phyloP scores from a whole-genome alignment of 2,329 filamentous ascomycete species.

The Talaromyces atroroseus region DNA sequence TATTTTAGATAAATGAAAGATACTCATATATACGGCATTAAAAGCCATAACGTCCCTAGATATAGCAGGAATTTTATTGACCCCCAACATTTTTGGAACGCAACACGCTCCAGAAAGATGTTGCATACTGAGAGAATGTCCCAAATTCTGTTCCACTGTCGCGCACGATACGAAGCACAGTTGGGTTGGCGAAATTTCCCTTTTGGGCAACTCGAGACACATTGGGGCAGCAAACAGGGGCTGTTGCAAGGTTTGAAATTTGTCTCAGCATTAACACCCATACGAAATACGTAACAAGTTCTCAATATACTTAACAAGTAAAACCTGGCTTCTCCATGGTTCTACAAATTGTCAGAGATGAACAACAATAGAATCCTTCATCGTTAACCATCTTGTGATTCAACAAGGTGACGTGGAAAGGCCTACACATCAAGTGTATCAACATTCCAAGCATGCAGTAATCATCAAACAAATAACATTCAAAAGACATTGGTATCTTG shows the following conservation, averaged over 20 bases:
- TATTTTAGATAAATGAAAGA: no score
- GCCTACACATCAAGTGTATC: background rate
- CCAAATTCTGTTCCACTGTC: background rate
- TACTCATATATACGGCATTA: no score
- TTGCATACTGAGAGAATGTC: background rate
- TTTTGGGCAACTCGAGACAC: constrained; percentile 6
- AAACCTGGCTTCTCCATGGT: background rate
- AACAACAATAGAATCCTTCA: background rate
- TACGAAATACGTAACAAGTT: background rate
- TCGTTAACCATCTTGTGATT: background rate
- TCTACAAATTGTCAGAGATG: background rate
- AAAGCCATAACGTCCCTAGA: no score
- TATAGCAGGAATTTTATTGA: background rate
- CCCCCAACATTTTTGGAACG: background rate
- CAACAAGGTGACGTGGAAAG: background rate
- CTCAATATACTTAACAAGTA: background rate
- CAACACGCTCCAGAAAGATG: background rate
- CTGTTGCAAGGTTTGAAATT: background rate
- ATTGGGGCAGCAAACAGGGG: background rate
- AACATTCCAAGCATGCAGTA: background rate
- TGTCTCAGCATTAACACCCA: background rate
- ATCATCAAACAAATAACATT: background rate
- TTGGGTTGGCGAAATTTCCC: background rate
- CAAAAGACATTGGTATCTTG: constrained; percentile 1
- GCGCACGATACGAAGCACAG: background rate